Base-by-base conservation (phyloP, 345 rosid species). In the Linum usitatissimum region DNA sequence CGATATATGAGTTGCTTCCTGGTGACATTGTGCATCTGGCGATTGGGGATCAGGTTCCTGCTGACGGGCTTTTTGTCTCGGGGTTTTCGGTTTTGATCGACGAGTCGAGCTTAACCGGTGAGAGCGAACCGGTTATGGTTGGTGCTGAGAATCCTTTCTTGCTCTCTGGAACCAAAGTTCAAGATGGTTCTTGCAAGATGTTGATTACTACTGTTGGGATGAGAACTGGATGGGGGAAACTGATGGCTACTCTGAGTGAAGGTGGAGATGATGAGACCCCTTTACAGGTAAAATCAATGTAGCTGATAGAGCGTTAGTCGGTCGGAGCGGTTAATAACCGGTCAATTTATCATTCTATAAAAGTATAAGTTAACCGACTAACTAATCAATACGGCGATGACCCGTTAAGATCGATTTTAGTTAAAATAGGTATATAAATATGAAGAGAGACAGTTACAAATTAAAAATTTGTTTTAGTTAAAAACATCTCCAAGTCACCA, bases 181-280 rank as follows among this genome's bases (percentile, higher is more conserved):
- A 87, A 65, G 98, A 91, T 62, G 98, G 98, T 17, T 86, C 98
- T 2, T 85, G 95, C 80, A 91, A 91, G 75, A 84, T 91, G 96
- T 4, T 88, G 77, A 65, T 91, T 51, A 81, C 98, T 6, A 88
- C 95, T 6, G 94, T 88, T 58, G 98, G 98, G 68, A 91, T 91
- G 98, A 86, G 95, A 79, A 91, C 98, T 28, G 95, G 86, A 49
- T 91, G 98, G 96, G 98, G 96, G 67, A 91, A 88, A 69, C 64
- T 91, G 65, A 82, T 91, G 90, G 95, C 91, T 18, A 88, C 96
- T 63, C 83, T 91, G 17, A 88, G 87, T 13, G 96, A 91, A 75
- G 98, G 96, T 40, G 98, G 98, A 13, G 96, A 88, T 51, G 98
- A 91, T 39, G 98, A 91, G 71, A 91, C 98, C 55, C 98, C 98